phyloP scores from a whole-genome alignment of 192 early-diverging fungal genomes.

The Coemansia sp. region DNA sequence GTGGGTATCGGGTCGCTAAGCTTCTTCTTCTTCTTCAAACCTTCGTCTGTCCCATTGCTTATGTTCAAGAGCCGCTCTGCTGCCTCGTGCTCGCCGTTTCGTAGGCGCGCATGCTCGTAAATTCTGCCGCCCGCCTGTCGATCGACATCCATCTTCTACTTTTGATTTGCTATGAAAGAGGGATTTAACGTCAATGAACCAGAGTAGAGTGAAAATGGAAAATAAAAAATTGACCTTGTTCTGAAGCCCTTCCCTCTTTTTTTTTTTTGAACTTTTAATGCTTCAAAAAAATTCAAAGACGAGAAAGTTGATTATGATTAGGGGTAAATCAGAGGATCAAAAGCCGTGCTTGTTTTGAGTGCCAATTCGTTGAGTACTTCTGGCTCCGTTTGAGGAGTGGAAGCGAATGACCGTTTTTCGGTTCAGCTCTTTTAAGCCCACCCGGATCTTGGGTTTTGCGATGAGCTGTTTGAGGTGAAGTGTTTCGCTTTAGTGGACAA shows the following conservation, averaged over 20 bases:
- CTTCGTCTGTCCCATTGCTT: neutral
- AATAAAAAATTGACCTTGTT: neutral
- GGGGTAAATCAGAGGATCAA: too few relatives aligned
- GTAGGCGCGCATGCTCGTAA: slow-evolving; percentile 30
- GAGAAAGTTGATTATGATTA: too few relatives aligned
- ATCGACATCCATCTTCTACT: slow-evolving; percentile 21
- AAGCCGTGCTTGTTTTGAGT: too few relatives aligned
- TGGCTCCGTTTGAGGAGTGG: too few relatives aligned
- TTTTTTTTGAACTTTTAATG: neutral
- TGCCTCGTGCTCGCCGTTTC: slow-evolving; percentile 9
- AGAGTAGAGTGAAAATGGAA: neutral
- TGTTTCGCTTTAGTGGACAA: too few relatives aligned
- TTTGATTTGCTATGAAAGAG: neutral
- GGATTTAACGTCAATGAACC: neutral
- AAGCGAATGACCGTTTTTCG: too few relatives aligned
- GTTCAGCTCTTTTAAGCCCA: too few relatives aligned
- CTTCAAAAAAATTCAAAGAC: too few relatives aligned
- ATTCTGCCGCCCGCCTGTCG: neutral
- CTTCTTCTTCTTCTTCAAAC: neutral
- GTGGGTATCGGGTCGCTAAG: slow-evolving; percentile 52
- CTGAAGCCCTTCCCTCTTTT: neutral
- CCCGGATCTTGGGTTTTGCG: too few relatives aligned
- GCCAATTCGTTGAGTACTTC: too few relatives aligned
- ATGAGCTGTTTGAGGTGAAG: too few relatives aligned
- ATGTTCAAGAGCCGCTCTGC: slow-evolving; percentile 31